Base-by-base conservation (phyloP, 768 basidiomycete genomes). In the Hemileccinum impolitum region DNA sequence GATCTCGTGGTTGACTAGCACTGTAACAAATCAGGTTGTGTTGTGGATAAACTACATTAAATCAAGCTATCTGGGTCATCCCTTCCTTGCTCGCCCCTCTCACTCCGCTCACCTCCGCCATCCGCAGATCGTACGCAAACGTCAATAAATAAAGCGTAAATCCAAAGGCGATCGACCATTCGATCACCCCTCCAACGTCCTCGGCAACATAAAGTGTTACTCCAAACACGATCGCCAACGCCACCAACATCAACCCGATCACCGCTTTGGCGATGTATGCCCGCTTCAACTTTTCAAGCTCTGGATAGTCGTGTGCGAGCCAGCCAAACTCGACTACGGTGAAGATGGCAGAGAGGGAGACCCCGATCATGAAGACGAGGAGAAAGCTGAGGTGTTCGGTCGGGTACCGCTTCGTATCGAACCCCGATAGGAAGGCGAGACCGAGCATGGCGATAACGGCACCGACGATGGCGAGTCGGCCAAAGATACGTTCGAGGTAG, bases 101-200 rank as follows among this genome's bases (percentile, higher is more conserved):
- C 12, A 0, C 43, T 5, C 0, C 6, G 4, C 7, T 43, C 39
- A 17, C 39, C 25, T 78, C 81, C 4, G 80, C 74, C 63, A 77
- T 73, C 43, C 80, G 72, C n/a, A 88, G 73, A 64, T 91, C 89
- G 62, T 77, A 85, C 54, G 65, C 80, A 68, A 87, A 90, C 0
- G 86, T 84, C 50, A 87, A 70, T 35, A 89, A 68, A 64, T 86
- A 90, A 55, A 87, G 75, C 6, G 83, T 83, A 64, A 82, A 89
- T 8, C 85, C 80, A 46, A 90, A 82, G 4, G 78, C 76, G 42
- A 91, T 86, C 0, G 65, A 59, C 88, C 88, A 91, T 64, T 91
- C 89, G 7, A 90, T 57, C 47, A 89, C 65, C 78, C 79, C 84
- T 62, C 79, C 85, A 0, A 70, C 79, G 50, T 83, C 65, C 1